Evolutionary conservation across 2,329 filamentous ascomycete species (phyloP).

Genomic region (Gnomoniopsis sp.): DNA sequence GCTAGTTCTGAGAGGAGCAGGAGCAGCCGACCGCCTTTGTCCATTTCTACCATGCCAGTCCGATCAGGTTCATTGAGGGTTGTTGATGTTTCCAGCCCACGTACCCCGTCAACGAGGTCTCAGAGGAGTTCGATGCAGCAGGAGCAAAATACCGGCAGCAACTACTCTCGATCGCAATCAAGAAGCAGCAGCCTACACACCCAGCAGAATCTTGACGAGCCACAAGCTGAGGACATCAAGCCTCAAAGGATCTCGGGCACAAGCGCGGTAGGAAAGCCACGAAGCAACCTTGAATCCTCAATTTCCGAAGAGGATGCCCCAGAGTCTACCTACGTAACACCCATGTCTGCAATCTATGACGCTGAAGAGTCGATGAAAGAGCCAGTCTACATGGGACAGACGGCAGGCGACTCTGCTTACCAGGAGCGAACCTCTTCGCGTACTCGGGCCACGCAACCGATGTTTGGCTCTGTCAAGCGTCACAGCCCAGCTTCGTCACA

Average conservation of each 20-base stretch:
- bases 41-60: slow-evolving; percentile 36
- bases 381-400: background rate
- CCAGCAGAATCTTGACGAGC: slow-evolving; percentile 39
- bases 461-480: slow-evolving; percentile 22
- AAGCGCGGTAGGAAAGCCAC: slow-evolving; percentile 11
- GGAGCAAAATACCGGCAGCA: slow-evolving; percentile 33
- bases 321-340: slow-evolving; percentile 11
- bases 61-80: slow-evolving; percentile 52
- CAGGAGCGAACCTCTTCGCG: background rate
- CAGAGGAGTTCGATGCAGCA: slow-evolving; percentile 45
- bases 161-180: slow-evolving; percentile 37
- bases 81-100: slow-evolving; percentile 52
- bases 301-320: slow-evolving; percentile 44
- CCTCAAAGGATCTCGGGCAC: background rate
- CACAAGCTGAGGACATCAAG: slow-evolving; percentile 21
- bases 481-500: slow-evolving; percentile 20
- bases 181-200: slow-evolving; percentile 38
- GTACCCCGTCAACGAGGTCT: slow-evolving; percentile 46
- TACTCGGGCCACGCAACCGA: slow-evolving; percentile 18
- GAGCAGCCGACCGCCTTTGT: slow-evolving; percentile 25
- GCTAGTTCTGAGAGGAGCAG: slow-evolving; percentile 44
- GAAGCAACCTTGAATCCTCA: slow-evolving; percentile 27
- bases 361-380: background rate
- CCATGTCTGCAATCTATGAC: background rate
- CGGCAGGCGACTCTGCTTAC: background rate